Evolutionary conservation across 2,329 filamentous ascomycete species (phyloP).

Genomic region (Zasmidium angulare): DNA sequence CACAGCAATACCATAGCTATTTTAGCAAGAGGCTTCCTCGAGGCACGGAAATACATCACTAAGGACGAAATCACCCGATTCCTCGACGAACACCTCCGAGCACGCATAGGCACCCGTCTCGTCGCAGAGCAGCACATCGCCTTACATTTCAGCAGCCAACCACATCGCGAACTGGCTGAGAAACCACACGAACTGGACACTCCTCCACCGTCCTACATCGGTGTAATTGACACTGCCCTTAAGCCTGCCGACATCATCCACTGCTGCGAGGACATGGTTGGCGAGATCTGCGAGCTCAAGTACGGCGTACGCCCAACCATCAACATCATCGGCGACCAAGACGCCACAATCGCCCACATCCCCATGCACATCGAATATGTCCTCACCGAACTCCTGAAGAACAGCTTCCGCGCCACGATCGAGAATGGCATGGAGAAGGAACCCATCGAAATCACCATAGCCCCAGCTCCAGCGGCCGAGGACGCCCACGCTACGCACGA

Average conservation of each 20-base stretch:
- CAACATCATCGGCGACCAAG: constrained; percentile 78
- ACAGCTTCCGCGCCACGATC: constrained; percentile 90
- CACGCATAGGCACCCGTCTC: constrained; percentile 87
- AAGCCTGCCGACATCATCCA: constrained; percentile 79
- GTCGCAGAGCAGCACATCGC: constrained; percentile 97
- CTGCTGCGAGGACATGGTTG: constrained; percentile 83
- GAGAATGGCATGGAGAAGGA: constrained; percentile 78
- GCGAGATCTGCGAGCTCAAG: constrained; percentile 93
- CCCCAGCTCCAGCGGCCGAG: constrained; percentile 58
- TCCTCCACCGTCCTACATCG: constrained; percentile 74
- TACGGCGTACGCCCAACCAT: constrained; percentile 85
- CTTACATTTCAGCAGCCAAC: constrained; percentile 72
- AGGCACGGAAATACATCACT: constrained; percentile 87
- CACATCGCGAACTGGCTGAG: constrained; percentile 60
- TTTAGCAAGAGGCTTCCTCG: constrained; percentile 86
- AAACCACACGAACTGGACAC: constrained; percentile 29
- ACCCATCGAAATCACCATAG: constrained; percentile 89
- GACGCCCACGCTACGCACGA: constrained; percentile 31
- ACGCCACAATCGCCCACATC: constrained; percentile 88
- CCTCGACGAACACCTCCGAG: constrained; percentile 88
- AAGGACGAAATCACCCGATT: constrained; percentile 83
- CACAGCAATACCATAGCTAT: constrained; percentile 94
- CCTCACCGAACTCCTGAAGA: constrained; percentile 92
- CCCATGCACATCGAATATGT: constrained; percentile 98
- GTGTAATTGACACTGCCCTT: constrained; percentile 89